Conservation (phyloP, 73 alveolate species). For the Tetrahymena borealis region DNA sequence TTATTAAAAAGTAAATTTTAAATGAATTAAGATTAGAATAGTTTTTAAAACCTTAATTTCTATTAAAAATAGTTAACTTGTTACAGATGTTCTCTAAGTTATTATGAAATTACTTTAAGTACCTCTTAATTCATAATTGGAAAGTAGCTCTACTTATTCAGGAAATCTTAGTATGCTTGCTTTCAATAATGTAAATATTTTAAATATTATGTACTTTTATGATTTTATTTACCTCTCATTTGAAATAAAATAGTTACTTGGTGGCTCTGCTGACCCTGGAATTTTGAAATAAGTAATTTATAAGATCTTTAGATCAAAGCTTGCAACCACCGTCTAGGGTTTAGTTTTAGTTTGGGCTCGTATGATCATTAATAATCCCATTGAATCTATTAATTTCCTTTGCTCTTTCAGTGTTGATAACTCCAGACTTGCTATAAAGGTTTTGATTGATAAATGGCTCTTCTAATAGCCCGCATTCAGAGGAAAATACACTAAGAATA, state of each 20-base stretch:
- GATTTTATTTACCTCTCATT: not conserved
- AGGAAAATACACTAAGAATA: constrained; percentile 91
- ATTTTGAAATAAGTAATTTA: constrained; percentile 35
- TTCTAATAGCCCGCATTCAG: constrained; percentile 91
- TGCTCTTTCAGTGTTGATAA: constrained; percentile 81
- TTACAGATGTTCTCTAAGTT: constrained; percentile 32
- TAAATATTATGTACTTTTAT: too few species aligned
- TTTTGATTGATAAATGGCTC: constrained; percentile 94
- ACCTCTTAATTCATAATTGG: constrained; percentile 24
- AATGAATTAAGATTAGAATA: not conserved
- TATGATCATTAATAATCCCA: constrained; percentile 80
- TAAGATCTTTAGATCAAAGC: constrained; percentile 87
- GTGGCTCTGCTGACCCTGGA: constrained; percentile 35
- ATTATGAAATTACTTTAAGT: constrained; percentile 31
- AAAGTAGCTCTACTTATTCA: constrained; percentile 29
- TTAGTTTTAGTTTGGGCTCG: constrained; percentile 90
- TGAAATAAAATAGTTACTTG: not conserved
- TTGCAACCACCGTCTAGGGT: constrained; percentile 93
- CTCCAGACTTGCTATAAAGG: constrained; percentile 85
- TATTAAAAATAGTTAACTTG: constrained; percentile 4
- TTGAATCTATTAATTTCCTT: constrained; percentile 82
- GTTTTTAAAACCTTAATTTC: not conserved
- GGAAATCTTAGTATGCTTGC: constrained; percentile 42
- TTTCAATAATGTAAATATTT: constrained; percentile 8
- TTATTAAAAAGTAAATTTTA: constrained; percentile 19